Base-by-base conservation (phyloP, 2,329 filamentous ascomycete species). In the Aspergillus persii region DNA sequence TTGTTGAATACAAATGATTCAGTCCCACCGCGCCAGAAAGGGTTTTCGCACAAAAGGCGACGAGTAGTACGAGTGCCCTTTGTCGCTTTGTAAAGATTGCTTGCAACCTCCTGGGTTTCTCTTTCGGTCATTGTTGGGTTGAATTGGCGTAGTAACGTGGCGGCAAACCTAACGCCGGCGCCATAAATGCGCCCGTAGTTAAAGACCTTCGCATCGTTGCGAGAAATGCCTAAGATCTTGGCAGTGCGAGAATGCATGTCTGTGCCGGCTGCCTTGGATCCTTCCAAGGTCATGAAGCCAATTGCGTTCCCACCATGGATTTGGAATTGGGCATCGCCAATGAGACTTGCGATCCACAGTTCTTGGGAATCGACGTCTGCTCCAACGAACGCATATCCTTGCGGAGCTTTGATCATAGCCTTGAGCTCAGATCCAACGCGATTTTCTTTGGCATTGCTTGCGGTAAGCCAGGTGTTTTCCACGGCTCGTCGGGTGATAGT, bases 161-260 rank as follows among this genome's bases (percentile, higher is more conserved):
- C 88, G 0, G 95, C 95, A 71, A 99, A 99, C 67, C 92, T 96
- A 53, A 98, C 80, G 0, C 95, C 96, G 4, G 95, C 96, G n/a
- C 95, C 96, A 70, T 99, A 99, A 52, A 99, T 99, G 46, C 96
- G 91, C 7, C 96, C 96, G 68, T 99, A 99, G 74, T 99, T 99
- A 82, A 99, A 99, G 0, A 99, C 87, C 73, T 99, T 99, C 59
- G 95, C 95, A 69, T 97, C 88, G 69, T 97, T 97, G 61, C 95
- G 86, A 2, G 92, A 96, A 61, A 99, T 99, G 6, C 93, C 94
- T 2, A 99, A 77, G 58, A 99, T 99, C 5, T 84, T 83, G 1
- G 95, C 96, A 30, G 95, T 99, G 33, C 94, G 90, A 6, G 93
- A 97, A 76, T 99, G 94, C 57, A 98, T 79, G 74, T 99, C 94